Conservation (phyloP, 2,329 filamentous ascomycete species). For the Tolypocladium album region DNA sequence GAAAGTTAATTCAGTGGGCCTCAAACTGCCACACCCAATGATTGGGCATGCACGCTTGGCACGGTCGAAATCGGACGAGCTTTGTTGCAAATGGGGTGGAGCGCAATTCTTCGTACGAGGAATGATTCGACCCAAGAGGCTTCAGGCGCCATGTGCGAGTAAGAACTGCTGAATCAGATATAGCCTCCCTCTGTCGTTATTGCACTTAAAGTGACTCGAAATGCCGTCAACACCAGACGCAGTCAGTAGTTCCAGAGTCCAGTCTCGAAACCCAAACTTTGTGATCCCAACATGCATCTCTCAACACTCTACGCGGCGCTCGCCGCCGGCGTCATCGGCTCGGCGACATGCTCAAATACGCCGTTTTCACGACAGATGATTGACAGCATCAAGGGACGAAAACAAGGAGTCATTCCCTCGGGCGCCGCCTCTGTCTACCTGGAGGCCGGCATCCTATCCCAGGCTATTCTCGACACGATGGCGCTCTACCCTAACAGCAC, state of each 20-base stretch:
- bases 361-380: conserved; percentile 8
- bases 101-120: not conserved
- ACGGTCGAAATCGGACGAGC: not conserved
- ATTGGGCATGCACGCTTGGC: not conserved
- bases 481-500: conserved; percentile 6
- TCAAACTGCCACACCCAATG: not conserved
- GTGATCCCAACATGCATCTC: not conserved
- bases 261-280: not conserved
- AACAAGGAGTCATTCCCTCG: conserved; percentile 10
- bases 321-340: not conserved
- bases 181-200: not conserved
- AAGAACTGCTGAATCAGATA: not conserved
- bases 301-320: not conserved
- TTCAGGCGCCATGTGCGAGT: not conserved
- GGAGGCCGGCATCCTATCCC: conserved; percentile 11
- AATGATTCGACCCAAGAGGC: not conserved
- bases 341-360: not conserved
- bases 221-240: not conserved
- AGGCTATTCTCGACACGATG: conserved; percentile 7
- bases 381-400: conserved; percentile 12
- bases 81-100: not conserved
- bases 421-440: conserved; percentile 11
- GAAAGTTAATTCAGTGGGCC: not conserved
- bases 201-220: not conserved
- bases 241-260: no score